Evolutionary conservation across 129 eudicot species (phyloP).

Genomic region (Flaveria ramosissima): DNA sequence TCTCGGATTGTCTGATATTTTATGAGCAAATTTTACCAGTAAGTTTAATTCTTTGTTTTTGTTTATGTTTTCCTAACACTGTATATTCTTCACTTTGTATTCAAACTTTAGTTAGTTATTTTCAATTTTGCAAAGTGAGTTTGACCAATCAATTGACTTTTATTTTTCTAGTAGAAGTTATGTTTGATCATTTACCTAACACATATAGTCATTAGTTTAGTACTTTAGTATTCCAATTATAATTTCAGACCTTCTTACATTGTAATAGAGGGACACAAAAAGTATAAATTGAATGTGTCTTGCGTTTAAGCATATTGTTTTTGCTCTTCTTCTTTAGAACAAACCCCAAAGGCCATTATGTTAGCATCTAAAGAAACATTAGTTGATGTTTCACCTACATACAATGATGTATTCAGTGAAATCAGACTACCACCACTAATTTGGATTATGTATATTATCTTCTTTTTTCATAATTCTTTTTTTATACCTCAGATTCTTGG

Average conservation of each 20-base stretch:
- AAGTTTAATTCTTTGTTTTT: not conserved
- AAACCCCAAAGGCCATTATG: not conserved
- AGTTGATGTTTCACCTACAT: not conserved
- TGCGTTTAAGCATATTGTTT: not conserved
- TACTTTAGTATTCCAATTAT: not conserved
- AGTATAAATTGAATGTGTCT: not conserved
- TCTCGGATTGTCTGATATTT: not conserved
- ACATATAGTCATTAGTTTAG: not conserved
- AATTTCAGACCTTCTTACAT: not conserved
- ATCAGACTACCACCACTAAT: not conserved
- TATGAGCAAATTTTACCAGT: not conserved
- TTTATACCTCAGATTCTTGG: constrained; percentile 54
- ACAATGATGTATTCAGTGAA: not conserved
- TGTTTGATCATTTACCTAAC: not conserved
- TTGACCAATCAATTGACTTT: not conserved
- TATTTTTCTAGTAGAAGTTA: not conserved
- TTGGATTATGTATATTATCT: not conserved
- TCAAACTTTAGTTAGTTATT: not conserved
- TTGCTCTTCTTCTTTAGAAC: not conserved
- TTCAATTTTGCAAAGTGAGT: not conserved
- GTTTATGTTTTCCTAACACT: not conserved
- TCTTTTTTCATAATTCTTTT: constrained; percentile 6
- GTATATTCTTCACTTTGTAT: not conserved
- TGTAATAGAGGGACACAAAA: not conserved
- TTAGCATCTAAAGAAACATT: not conserved